Evolutionary conservation across 345 rosid genomes (phyloP).

Genomic region (Streptanthus diversifolius): DNA sequence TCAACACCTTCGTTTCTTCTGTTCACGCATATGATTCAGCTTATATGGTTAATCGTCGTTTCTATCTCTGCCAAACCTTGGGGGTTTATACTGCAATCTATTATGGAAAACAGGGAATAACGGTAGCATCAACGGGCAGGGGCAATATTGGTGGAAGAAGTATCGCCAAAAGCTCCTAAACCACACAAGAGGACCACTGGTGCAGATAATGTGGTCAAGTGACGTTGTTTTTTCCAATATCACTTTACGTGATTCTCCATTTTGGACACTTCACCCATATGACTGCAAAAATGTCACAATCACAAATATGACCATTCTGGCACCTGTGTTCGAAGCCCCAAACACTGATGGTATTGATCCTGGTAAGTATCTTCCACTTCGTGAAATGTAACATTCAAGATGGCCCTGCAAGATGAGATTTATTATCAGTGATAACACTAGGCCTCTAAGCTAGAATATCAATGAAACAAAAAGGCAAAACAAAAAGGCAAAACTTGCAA

Average conservation of each 20-base stretch:
- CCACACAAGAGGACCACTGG: slow-evolving; percentile 85
- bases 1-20: background rate
- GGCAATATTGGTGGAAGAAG: slow-evolving; percentile 88
- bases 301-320: slow-evolving; percentile 68
- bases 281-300: slow-evolving; percentile 88
- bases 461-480: background rate
- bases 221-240: slow-evolving; percentile 69
- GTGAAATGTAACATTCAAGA: background rate
- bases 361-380: slow-evolving; percentile 40
- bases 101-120: slow-evolving; percentile 58
- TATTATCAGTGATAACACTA: background rate
- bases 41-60: background rate
- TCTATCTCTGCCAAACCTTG: background rate
- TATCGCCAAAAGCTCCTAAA: slow-evolving; percentile 82
- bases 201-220: slow-evolving; percentile 88
- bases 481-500: background rate
- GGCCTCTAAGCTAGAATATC: background rate
- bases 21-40: background rate
- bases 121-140: slow-evolving; percentile 90
- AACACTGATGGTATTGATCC: slow-evolving; percentile 98
- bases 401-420: background rate
- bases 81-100: background rate
- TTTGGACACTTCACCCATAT: slow-evolving; percentile 93
- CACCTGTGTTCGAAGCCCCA: slow-evolving; percentile 75
- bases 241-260: slow-evolving; percentile 85